Evolutionary conservation across 495 filamentous ascomycete species (phyloP).

Genomic region (Lophium mytilinum): DNA sequence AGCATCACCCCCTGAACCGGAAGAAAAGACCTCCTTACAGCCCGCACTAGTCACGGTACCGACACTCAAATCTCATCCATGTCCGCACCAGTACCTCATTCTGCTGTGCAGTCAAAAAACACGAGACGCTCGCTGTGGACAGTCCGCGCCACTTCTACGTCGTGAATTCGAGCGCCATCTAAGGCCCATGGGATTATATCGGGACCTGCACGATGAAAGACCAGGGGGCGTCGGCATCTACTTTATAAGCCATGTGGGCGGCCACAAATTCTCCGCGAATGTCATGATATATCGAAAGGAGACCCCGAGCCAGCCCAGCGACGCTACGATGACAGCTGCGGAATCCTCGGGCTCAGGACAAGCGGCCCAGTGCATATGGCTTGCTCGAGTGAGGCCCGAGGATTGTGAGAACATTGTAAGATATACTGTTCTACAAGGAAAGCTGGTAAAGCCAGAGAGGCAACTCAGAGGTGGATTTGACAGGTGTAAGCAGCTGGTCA

Average conservation of each 20-base stretch:
- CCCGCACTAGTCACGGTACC: conserved; percentile 30
- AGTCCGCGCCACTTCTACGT: conserved; percentile 77
- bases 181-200: conserved; percentile 71
- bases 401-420: conserved; percentile 90
- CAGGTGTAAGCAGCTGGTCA: conserved; percentile 64
- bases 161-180: conserved; percentile 87
- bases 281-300: conserved; percentile 76
- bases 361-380: conserved; percentile 87
- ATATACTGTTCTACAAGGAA: conserved; percentile 86
- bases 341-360: conserved; percentile 19
- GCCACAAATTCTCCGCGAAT: conserved; percentile 90
- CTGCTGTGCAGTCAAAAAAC: conserved; percentile 90
- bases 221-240: conserved; percentile 89
- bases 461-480: conserved; percentile 91
- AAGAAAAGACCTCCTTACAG: conserved; percentile 1
- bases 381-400: conserved; percentile 79
- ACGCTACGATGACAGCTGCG: too few species aligned
- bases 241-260: conserved; percentile 92
- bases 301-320: too few species aligned
- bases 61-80: conserved; percentile 57
- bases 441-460: conserved; percentile 76
- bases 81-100: conserved; percentile 76
- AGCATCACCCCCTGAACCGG: neutral
- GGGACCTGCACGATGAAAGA: conserved; percentile 78
- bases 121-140: conserved; percentile 89